Conservation (phyloP, 768 basidiomycete genomes). For the Boletus reticuloceps region DNA sequence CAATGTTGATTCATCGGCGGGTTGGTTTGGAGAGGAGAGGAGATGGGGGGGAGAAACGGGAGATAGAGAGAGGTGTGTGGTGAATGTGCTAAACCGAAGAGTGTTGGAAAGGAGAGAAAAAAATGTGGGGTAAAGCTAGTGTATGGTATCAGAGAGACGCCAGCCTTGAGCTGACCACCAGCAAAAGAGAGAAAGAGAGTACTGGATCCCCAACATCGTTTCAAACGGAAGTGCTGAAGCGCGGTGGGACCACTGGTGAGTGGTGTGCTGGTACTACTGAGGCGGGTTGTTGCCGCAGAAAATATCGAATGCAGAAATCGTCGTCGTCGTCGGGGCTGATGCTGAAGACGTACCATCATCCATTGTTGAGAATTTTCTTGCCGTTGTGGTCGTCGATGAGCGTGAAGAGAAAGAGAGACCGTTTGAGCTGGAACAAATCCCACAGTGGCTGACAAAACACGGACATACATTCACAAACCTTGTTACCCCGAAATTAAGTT, state of each 20-base stretch:
- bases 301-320: slow-evolving; percentile 45
- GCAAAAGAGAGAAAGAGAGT: slow-evolving; percentile 13
- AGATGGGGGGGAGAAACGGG: slow-evolving; percentile 11
- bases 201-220: slow-evolving; percentile 27
- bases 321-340: slow-evolving; percentile 66
- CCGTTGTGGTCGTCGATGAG: slow-evolving; percentile 12
- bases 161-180: slow-evolving; percentile 37
- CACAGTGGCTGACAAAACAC: slow-evolving; percentile 14
- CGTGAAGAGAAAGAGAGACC: neutral
- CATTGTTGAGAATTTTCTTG: slow-evolving; percentile 40
- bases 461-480: slow-evolving; percentile 17
- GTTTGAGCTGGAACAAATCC: neutral
- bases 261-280: slow-evolving; percentile 31
- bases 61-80: slow-evolving; percentile 13
- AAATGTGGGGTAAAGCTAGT: slow-evolving; percentile 9
- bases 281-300: slow-evolving; percentile 37
- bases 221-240: slow-evolving; percentile 30
- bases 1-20: slow-evolving; percentile 39
- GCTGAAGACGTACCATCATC: slow-evolving; percentile 82
- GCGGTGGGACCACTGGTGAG: slow-evolving; percentile 28
- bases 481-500: no score
- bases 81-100: slow-evolving; percentile 7
- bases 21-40: slow-evolving; percentile 19
- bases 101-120: slow-evolving; percentile 12
- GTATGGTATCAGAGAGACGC: slow-evolving; percentile 16